Conservation (phyloP, 179 eudicot genomes). For the Amaranthus tricolor region DNA sequence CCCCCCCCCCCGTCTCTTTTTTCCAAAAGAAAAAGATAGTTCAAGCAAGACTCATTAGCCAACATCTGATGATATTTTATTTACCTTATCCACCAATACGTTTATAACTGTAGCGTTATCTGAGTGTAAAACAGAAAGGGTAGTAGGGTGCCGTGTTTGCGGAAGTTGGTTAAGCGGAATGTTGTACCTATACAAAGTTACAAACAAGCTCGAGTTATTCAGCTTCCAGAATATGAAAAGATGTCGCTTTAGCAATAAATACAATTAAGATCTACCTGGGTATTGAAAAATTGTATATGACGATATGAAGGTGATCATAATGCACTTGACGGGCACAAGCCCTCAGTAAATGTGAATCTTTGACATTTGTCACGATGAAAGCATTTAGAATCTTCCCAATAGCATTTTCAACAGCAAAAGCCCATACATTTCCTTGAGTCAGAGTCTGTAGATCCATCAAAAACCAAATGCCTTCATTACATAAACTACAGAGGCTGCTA, state of each 20-base stretch:
- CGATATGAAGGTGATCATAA: constrained; percentile 62
- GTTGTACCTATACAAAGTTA: constrained; percentile 56
- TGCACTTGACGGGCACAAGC: constrained; percentile 72
- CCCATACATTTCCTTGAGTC: constrained; percentile 70
- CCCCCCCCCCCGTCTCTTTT: not conserved
- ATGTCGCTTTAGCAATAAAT: not conserved
- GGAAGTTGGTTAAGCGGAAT: constrained; percentile 76
- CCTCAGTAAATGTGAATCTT: constrained; percentile 66
- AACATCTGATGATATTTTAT: not conserved
- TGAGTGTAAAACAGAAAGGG: constrained; percentile 59
- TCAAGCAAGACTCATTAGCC: not conserved
- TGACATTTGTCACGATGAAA: constrained; percentile 87
- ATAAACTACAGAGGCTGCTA: not conserved
- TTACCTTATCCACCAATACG: constrained; percentile 89
- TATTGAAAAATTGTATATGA: constrained; percentile 74
- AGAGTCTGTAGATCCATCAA: constrained; percentile 51
- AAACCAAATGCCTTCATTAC: not conserved
- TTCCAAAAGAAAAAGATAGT: not conserved
- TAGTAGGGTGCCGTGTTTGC: constrained; percentile 75
- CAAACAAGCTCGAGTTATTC: constrained; percentile 13
- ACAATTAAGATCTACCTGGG: constrained; percentile 50
- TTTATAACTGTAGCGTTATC: constrained; percentile 75
- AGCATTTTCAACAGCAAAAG: constrained; percentile 84
- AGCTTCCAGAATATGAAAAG: constrained; percentile 4
- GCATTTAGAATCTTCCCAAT: constrained; percentile 75